phyloP scores from a whole-genome alignment of 371 early-diverging fungal genomes.

The Mucor indicus region DNA sequence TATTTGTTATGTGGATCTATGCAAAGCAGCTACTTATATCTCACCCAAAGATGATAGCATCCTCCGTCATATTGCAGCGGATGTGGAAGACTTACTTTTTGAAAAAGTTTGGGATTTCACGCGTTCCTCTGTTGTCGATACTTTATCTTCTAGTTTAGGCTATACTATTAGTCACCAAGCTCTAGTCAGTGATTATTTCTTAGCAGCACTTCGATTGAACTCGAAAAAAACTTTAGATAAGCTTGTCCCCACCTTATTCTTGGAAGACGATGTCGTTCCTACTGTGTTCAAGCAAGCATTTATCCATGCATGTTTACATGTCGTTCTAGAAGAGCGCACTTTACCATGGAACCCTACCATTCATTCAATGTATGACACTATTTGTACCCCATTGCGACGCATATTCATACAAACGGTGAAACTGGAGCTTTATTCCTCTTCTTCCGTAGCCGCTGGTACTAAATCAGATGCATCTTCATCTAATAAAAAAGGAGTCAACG shows the following conservation, averaged over 20 bases:
- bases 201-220: conserved; percentile 65
- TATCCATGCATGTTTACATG: conserved; percentile 63
- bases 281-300: conserved; percentile 66
- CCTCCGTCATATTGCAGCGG: conserved; percentile 61
- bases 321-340: conserved; percentile 63
- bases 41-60: conserved; percentile 60
- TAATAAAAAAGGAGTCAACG: background rate
- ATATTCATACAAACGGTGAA: conserved; percentile 52
- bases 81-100: conserved; percentile 65
- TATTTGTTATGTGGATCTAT: conserved; percentile 72
- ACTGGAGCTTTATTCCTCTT: conserved; percentile 11
- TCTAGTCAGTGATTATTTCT: conserved; percentile 66
- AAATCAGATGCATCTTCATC: conserved; percentile 7
- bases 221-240: conserved; percentile 55
- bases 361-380: conserved; percentile 55
- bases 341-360: conserved; percentile 73
- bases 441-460: conserved; percentile 11
- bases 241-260: conserved; percentile 62
- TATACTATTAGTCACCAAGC: conserved; percentile 39
- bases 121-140: conserved; percentile 11
- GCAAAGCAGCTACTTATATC: conserved; percentile 70
- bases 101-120: conserved; percentile 62
- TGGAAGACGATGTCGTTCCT: conserved; percentile 56
- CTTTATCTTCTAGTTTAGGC: conserved; percentile 39
- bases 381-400: conserved; percentile 63